Evolutionary conservation across 2,329 filamentous ascomycete species (phyloP), one percentile per base, ranked within the genome.

Genomic region (Cordyceps sp.): DNA sequence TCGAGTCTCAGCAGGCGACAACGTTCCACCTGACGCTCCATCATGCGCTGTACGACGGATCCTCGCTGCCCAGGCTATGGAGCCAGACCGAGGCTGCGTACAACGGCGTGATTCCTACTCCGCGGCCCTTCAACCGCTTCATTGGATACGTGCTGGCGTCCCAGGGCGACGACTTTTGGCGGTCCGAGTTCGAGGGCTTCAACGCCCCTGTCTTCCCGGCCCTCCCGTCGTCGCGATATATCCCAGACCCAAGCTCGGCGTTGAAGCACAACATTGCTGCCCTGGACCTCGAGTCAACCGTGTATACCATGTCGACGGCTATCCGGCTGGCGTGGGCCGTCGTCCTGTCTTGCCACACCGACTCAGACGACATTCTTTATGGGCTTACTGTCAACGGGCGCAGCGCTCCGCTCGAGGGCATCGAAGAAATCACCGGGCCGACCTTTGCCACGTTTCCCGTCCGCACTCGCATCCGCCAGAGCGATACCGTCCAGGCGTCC

Each of bases 401-500:
- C 17, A 64, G 64, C 34, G 59, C 60, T 1, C 55, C 62, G 2
- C 52, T 69, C 18, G 42, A 54, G 1, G 62, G 60, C 3, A 54
- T 56, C 38, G 64, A 70, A 36, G 52, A 66, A 36, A 72, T 74
- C 30, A 63, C 70, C 37, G 71, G 69, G 0, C 69, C 69, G 1
- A 70, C 71, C 59, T 70, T 74, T 39, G 65, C 68, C 2, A 75
- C 70, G 0, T 59, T 75, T 3, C 70, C 70, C 1, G 53, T 74
- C 6, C 61, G 67, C 13, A 27, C 15, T 10, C 26, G 26, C 16
- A 10, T 27, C 10, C 4, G 10, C 16, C 12, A 16, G 6, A 17
- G n/a, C 16, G 26, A 15, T 15, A 16, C 12, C 15, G 26, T 27
- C 13, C 30, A 37, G 5, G 13, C 26, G 0, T 55, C 55, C 0